Base-by-base conservation (phyloP, 768 basidiomycete species). In the Tephrocybe rancida region DNA sequence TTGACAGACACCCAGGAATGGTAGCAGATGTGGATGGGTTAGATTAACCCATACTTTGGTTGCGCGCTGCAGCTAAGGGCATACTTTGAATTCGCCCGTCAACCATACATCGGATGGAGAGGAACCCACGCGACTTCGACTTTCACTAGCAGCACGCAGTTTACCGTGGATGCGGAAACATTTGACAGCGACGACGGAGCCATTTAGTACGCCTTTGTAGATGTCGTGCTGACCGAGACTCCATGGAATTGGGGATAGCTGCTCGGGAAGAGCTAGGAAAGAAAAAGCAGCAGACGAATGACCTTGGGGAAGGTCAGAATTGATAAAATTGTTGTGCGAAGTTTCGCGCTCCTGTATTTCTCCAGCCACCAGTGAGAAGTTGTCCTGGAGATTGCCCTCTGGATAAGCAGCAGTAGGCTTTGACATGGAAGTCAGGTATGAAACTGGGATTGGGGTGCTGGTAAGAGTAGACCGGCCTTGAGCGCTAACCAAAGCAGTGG, bases 11-110 rank as follows among this genome's bases (percentile, higher is more conserved):
- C 50, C 50, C 4, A 52, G 16, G 34, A 52, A 25, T 2, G 50
- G 50, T n/a, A 52, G 34, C 4, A 52, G 21, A 44, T 45, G 44
- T 11, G 50, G 43, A 34, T 52, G 50, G 13, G 21, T 29, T 2
- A 45, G 44, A 11, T 38, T n/a, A 22, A n/a, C 18, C 39, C 39
- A 41, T 7, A 41, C 39, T 21, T 13, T 19, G 6, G 21, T 22
- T 13, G 18, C 39, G 19, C 39, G 39, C n/a, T 41, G 39, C 13
- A 41, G 13, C 39, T 41, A n/a, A 22, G 21, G 3, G 21, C 5
- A 9, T 8, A 16, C 14, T 13, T 37, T 8, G n/a, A 13, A 16
- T 37, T 37, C 35, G 35, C n/a, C 5, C 9, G 39, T 21, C 39
- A 22, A 41, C 30, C 6, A 13, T 13, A 32, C 13, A 22, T 19